Base-by-base conservation (phyloP, 345 rosid genomes). In the Boechera divaricarpa region DNA sequence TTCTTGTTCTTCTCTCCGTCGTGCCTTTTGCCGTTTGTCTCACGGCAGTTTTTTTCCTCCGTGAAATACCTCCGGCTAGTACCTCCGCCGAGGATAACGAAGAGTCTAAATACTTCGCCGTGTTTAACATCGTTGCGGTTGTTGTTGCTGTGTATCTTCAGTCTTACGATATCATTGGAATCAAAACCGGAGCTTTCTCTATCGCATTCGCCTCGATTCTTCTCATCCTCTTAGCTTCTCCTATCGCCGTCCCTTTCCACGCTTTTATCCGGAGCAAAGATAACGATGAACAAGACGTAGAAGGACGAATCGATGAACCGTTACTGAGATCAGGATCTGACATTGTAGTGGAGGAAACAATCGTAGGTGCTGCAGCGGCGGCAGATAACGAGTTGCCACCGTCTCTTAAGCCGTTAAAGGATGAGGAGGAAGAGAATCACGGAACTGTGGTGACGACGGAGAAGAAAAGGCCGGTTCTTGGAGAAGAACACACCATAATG, bases 1-100 rank as follows among this genome's bases (percentile, higher is more conserved):
- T 89, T 79, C 80, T 89, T 15, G 70, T 86, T 15, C 81, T 86
- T 33, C 88, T 89, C 5, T 75, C 94, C 2, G 67, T 87, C 15
- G 86, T 81, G 10, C 94, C 94, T 8, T 82, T 83, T 41, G 60
- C 73, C 10, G 74, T 89, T 16, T 87, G 88, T 77, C 77, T 87
- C 58, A 49, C 79, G 55, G 89, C 89, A 10, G 75, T 77, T 18
- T 38, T 80, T 26, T 89, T 89, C 77, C 91, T 87, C 82, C 73
- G 72, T 4, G 82, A 82, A 63, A 47, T 76, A 12, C 62, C 85
- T 24, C 86, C 86, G 0, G 63, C 81, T n/a, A 3, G 64, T 4
- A 42, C 58, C 32, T 1, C 55, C 5, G 56, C 47, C 0, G 87
- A 88, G 71, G 77, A 76, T 2, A 63, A 73, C 33, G 69, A 80